A percentile compares a stretch with the other conserved stretches of the same genome.
Evolutionary conservation across 2,329 filamentous ascomycete genomes (phyloP).

Genomic region (Aspergillus sp.): DNA sequence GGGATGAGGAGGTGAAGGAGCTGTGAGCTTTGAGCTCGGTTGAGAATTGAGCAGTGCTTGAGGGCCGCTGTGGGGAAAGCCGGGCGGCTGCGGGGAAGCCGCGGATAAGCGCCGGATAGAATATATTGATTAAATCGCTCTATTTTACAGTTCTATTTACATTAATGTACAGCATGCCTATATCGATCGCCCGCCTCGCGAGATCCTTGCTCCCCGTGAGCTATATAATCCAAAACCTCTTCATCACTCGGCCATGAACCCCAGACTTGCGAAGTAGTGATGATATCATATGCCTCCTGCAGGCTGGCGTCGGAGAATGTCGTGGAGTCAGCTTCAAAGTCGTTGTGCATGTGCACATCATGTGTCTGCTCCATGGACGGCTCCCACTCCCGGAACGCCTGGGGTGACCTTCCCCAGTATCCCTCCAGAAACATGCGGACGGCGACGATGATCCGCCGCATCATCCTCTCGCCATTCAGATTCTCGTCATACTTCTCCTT

Average conservation of each 20-base stretch:
- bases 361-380: neutral
- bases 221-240: slow-evolving; percentile 42
- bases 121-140: slow-evolving; percentile 1
- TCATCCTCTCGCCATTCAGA: slow-evolving; percentile 40
- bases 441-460: slow-evolving; percentile 45
- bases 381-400: neutral
- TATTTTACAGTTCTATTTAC: slow-evolving; percentile 15
- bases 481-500: slow-evolving; percentile 38
- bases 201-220: slow-evolving; percentile 2
- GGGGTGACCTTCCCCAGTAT: slow-evolving; percentile 24
- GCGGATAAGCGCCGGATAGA: slow-evolving; percentile 19
- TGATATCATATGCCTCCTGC: slow-evolving; percentile 40
- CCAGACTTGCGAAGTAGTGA: slow-evolving; percentile 39
- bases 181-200: neutral
- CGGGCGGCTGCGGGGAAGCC: slow-evolving; percentile 13
- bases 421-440: slow-evolving; percentile 44
- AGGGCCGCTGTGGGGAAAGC: slow-evolving; percentile 27
- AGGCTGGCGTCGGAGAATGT: slow-evolving; percentile 32
- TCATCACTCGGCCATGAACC: slow-evolving; percentile 45
- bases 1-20: neutral
- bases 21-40: neutral
- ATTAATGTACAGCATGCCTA: neutral
- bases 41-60: too few relatives aligned
- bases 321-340: slow-evolving; percentile 4
- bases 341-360: neutral